Evolutionary conservation across 768 basidiomycete genomes (phyloP), one percentile per base, ranked within the genome.

Genomic region (Cystobasidium tubakii): DNA sequence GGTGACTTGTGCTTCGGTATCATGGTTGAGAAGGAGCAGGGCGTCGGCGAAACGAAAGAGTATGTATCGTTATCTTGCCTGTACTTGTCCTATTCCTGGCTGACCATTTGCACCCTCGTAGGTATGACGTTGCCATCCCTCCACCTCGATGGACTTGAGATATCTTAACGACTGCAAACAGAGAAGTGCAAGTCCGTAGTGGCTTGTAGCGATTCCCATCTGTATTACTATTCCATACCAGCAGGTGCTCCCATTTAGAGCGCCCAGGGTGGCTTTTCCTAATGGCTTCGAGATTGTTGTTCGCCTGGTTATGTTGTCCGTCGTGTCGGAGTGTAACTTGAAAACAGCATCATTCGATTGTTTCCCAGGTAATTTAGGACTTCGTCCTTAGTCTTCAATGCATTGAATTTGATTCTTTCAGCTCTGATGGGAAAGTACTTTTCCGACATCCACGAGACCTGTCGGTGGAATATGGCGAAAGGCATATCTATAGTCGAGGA

Each of bases 11-110:
- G 86, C 9, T 97, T 90, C 75, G 89, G 92, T 77, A 87, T 97
- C 78, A 86, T 90, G 0, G 87, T 97, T 12, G 95, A 99, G 81
- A 89, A 86, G 76, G 84, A 84, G 76, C 93, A 91, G 79, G 95
- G 95, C 0, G 71, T 83, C 39, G 95, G 95, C 7, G 85, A 87
- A 74, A 97, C 92, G 27, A 85, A 87, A 75, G 87, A 89, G 89
- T 92, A 80, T 75, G 64, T 79, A n/a, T 4, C 7, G 10, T 12
- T 31, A 19, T 31, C 65, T 50, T n/a, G n/a, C 25, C 33, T 60
- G 6, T 34, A 27, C 29, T 31, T 29, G 57, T 4, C 57, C 25
- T 25, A 6, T 3, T 60, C 25, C 29, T 60, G 53, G 39, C 39
- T 39, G 6, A 39, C 39, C 6, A n/a, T 54, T n/a, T 19, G 21